Percentiles rank a stretch among this genome's conserved stretches.
phyloP scores from a whole-genome alignment of 495 filamentous ascomycete genomes.

The Aspergillus egyptiacus region DNA sequence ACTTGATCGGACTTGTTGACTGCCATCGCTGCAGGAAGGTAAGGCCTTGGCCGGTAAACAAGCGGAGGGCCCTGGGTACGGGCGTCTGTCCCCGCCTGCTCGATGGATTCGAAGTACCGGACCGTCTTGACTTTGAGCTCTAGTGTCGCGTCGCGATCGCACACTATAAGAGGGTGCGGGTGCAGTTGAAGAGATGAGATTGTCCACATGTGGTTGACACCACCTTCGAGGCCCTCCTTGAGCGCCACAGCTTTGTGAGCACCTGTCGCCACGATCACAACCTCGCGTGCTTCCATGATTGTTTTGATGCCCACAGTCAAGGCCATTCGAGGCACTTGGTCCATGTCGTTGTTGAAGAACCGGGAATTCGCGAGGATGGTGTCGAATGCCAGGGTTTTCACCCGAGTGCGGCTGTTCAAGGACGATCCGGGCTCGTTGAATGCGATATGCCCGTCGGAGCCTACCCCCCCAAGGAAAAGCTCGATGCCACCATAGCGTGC shows the following conservation, averaged over 20 bases:
- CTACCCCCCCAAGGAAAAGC: constrained; percentile 79
- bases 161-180: constrained; percentile 71
- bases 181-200: constrained; percentile 75
- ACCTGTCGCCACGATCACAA: constrained; percentile 75
- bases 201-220: constrained; percentile 88
- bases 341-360: constrained; percentile 71
- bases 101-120: constrained; percentile 61
- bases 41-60: constrained; percentile 39
- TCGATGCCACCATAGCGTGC: constrained; percentile 71
- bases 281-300: constrained; percentile 73
- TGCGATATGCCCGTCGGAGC: constrained; percentile 81
- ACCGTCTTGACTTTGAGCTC: constrained; percentile 85
- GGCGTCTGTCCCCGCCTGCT: constrained; percentile 52
- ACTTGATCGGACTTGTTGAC: constrained; percentile 24
- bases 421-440: constrained; percentile 88
- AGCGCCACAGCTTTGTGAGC: constrained; percentile 76
- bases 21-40: constrained; percentile 32
- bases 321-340: constrained; percentile 73
- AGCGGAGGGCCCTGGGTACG: constrained; percentile 50
- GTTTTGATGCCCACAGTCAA: constrained; percentile 86
- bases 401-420: constrained; percentile 68
- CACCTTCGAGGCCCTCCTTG: constrained; percentile 73
- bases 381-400: constrained; percentile 83
- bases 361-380: constrained; percentile 80
- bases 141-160: constrained; percentile 78